Conservation (phyloP, 345 rosid species). For the Cardamine resedifolia region DNA sequence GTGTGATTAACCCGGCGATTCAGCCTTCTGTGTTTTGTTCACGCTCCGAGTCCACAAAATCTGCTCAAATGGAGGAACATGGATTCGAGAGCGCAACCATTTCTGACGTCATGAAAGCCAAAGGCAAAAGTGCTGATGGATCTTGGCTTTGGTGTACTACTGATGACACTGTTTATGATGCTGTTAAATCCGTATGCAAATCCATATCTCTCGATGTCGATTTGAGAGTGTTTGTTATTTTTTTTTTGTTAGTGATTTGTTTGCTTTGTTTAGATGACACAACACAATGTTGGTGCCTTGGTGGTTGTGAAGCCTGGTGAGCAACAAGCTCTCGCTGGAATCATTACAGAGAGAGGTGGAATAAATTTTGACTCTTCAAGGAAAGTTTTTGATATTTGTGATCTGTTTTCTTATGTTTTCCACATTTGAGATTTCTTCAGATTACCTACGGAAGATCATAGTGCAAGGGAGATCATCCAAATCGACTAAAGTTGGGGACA, state of each 20-base stretch:
- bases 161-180: slow-evolving; percentile 84
- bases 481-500: slow-evolving; percentile 97
- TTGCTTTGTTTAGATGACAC: slow-evolving; percentile 74
- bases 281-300: slow-evolving; percentile 94
- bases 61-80: slow-evolving; percentile 83
- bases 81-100: slow-evolving; percentile 94
- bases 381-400: not conserved
- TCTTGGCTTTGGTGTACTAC: slow-evolving; percentile 99
- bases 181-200: slow-evolving; percentile 81
- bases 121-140: slow-evolving; percentile 93
- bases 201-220: not conserved
- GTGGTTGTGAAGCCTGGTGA: slow-evolving; percentile 93
- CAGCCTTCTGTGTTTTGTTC: slow-evolving; percentile 55
- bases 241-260: not conserved
- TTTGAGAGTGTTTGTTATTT: not conserved
- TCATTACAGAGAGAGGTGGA: slow-evolving; percentile 94
- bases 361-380: not conserved
- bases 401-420: not conserved
- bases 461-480: slow-evolving; percentile 98
- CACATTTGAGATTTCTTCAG: slow-evolving; percentile 35
- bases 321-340: slow-evolving; percentile 87
- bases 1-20: slow-evolving; percentile 56
- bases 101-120: slow-evolving; percentile 67
- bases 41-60: slow-evolving; percentile 54
- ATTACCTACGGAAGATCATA: slow-evolving; percentile 92